A percentile compares a stretch with the other conserved stretches of the same genome.
phyloP scores from a whole-genome alignment of 2,329 filamentous ascomycete species.

The Aureobasidium subglaciale region DNA sequence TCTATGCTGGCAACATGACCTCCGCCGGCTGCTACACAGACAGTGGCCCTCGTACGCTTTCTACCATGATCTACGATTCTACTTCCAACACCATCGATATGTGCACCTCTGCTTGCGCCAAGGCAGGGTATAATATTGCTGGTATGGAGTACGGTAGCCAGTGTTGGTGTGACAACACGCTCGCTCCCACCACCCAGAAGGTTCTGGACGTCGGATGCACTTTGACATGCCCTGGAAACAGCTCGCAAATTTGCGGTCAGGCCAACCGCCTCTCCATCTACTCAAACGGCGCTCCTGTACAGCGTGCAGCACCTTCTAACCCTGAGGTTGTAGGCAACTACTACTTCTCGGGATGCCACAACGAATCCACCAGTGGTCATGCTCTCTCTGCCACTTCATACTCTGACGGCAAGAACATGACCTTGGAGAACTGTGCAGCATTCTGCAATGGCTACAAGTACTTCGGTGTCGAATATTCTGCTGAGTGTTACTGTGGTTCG shows the following conservation, averaged over 20 bases:
- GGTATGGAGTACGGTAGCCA: constrained; percentile 28
- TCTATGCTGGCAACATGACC: constrained; percentile 30
- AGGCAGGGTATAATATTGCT: constrained; percentile 28
- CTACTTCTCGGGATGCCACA: constrained; percentile 27
- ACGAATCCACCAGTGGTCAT: constrained; percentile 23
- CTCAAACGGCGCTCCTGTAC: constrained; percentile 22
- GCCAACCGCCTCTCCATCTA: constrained; percentile 28
- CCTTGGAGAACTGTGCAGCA: constrained; percentile 33
- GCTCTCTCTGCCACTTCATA: constrained; percentile 23
- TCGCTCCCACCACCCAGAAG: constrained; percentile 22
- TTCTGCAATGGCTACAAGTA: constrained; percentile 31
- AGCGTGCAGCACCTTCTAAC: constrained; percentile 21
- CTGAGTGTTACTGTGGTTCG: constrained; percentile 32
- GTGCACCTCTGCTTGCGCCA: constrained; percentile 26
- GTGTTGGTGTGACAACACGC: constrained; percentile 29
- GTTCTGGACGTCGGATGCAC: constrained; percentile 28
- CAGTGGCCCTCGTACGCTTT: constrained; percentile 19
- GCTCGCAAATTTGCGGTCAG: constrained; percentile 26
- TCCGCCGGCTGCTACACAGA: constrained; percentile 34
- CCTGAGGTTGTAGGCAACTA: constrained; percentile 25
- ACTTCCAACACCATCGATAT: constrained; percentile 26
- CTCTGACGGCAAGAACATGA: constrained; percentile 28
- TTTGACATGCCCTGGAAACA: constrained; percentile 27
- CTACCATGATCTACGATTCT: constrained; percentile 24
- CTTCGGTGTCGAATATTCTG: constrained; percentile 33